These are phyloP conservation scores for Urochloa ruziziensis DNA, from an alignment of 176 grass and related monocot genomes.

Conservation along the genomic window DNA sequence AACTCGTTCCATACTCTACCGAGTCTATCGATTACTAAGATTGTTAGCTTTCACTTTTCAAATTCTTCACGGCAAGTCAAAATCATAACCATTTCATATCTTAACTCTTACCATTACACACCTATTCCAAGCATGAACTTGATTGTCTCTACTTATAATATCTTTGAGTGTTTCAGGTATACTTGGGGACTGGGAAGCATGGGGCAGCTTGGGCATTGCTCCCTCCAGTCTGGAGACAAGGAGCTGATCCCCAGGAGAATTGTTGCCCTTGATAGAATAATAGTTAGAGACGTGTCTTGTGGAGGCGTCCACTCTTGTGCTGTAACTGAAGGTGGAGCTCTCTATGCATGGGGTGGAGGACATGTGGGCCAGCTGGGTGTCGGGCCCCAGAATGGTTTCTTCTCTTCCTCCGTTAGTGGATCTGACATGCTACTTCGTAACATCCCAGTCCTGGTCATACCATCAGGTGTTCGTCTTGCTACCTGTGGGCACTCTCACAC, in stretches of 20 bases:
- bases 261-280: constrained; percentile 73
- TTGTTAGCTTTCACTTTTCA: constrained; percentile 14
- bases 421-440: constrained; percentile 64
- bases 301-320: constrained; percentile 93
- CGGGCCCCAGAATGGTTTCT: constrained; percentile 54
- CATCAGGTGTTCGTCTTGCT: constrained; percentile 62
- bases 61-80: constrained; percentile 3
- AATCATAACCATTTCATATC: background rate
- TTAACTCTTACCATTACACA: background rate
- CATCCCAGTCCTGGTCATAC: constrained; percentile 74
- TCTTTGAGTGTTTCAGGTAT: constrained; percentile 62
- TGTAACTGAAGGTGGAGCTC: constrained; percentile 66
- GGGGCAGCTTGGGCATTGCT: constrained; percentile 94
- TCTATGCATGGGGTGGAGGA: constrained; percentile 83
- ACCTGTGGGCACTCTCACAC: constrained; percentile 94
- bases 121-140: background rate
- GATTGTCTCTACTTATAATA: constrained; percentile 14
- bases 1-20: background rate
- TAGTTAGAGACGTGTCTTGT: constrained; percentile 64
- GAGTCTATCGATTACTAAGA: constrained; percentile 8
- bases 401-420: constrained; percentile 59
- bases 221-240: constrained; percentile 75
- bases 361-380: constrained; percentile 80
- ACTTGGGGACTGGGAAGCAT: constrained; percentile 94
- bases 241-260: constrained; percentile 81